Percentiles rank a stretch among this genome's conserved stretches.
Evolutionary conservation across 768 basidiomycete species (phyloP).

Genomic region (Lepiota brunneoincarnata): DNA sequence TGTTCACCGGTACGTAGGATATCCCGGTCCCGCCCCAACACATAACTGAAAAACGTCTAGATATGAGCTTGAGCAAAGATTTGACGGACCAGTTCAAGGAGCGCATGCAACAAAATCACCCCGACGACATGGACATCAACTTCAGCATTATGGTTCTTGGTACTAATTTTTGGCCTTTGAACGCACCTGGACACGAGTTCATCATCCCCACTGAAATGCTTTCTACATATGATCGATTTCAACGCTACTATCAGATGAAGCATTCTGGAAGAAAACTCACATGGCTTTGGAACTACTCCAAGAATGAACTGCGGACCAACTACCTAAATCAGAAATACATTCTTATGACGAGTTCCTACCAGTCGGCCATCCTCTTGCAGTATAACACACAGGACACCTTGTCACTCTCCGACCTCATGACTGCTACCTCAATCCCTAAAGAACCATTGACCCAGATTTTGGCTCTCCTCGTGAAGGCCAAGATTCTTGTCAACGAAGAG

Average conservation of each 20-base stretch:
- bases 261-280: conserved; percentile 94
- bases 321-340: conserved; percentile 95
- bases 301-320: conserved; percentile 93
- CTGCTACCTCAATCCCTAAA: conserved; percentile 79
- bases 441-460: conserved; percentile 73
- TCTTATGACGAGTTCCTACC: conserved; percentile 91
- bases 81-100: conserved; percentile 94
- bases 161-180: conserved; percentile 94
- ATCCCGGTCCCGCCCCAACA: conserved; percentile 1
- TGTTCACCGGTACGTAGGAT: conserved; percentile 79
- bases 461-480: conserved; percentile 76
- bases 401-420: conserved; percentile 72
- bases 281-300: conserved; percentile 98
- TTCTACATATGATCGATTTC: conserved; percentile 87
- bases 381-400: conserved; percentile 92
- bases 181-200: conserved; percentile 80
- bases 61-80: conserved; percentile 95
- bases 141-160: conserved; percentile 94
- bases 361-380: conserved; percentile 91
- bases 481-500: conserved; percentile 87
- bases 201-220: conserved; percentile 85
- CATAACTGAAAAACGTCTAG: conserved; percentile 33
- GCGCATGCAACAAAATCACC: conserved; percentile 81
- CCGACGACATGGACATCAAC: conserved; percentile 80
- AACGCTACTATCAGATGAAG: conserved; percentile 89